Evolutionary conservation across 257 asterid species (phyloP).

Genomic region (Gentiana dahurica): DNA sequence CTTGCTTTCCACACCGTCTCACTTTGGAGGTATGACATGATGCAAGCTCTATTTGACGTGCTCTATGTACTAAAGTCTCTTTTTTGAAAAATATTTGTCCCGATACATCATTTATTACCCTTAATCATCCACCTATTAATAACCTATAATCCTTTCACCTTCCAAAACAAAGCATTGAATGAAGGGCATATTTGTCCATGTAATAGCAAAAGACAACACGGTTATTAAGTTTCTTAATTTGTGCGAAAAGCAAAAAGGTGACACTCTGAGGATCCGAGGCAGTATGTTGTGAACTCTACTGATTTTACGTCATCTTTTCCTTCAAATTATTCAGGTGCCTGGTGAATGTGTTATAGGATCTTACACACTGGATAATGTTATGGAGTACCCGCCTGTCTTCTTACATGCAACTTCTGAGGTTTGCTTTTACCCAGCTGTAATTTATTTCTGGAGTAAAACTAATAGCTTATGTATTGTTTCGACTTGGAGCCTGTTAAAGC

Average conservation of each 20-base stretch:
- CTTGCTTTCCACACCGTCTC: constrained; percentile 84
- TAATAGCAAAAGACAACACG: too few species aligned
- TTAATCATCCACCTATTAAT: too few species aligned
- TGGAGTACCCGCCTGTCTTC: constrained; percentile 48
- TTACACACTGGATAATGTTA: constrained; percentile 67
- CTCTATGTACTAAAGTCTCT: neutral
- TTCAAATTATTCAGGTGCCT: constrained; percentile 47
- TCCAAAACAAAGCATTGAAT: too few species aligned
- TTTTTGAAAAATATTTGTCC: too few species aligned
- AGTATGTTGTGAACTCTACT: constrained; percentile 10
- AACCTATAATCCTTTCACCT: too few species aligned
- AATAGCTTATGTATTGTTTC: too few species aligned
- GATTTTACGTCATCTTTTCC: neutral
- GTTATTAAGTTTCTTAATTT: too few species aligned
- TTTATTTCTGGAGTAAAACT: neutral
- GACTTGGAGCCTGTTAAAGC: too few species aligned
- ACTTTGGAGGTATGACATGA: constrained; percentile 59
- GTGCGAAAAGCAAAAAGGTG: too few species aligned
- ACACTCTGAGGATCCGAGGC: neutral
- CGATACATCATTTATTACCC: too few species aligned
- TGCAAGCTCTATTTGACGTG: neutral
- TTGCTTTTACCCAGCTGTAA: constrained; percentile 10
- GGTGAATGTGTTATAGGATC: constrained; percentile 88
- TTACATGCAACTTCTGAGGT: constrained; percentile 88
- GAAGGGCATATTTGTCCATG: too few species aligned